Percentiles rank a stretch among this genome's conserved stretches.
Evolutionary conservation across 768 basidiomycete species (phyloP).

Genomic region (Tylopilus vinaceipallidus): DNA sequence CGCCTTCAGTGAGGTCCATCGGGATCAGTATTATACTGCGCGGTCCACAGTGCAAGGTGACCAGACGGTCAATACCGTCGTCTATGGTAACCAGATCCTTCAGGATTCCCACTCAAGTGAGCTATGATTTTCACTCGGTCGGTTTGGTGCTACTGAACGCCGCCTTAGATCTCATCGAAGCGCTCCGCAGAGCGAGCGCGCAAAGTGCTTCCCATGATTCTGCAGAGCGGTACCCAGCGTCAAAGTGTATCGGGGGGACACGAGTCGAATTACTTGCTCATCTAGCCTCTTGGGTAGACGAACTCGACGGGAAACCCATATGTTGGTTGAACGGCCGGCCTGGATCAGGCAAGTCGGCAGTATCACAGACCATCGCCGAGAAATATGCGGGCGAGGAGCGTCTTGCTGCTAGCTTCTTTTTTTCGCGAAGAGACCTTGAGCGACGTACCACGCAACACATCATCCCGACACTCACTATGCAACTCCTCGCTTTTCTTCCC

Average conservation of each 20-base stretch:
- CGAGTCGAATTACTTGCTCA: constrained; percentile 18
- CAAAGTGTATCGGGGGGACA: constrained; percentile 24
- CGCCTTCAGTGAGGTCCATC: constrained; percentile 17
- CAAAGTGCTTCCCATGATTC: constrained; percentile 22
- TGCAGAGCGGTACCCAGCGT: constrained; percentile 17
- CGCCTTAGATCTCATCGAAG: constrained; percentile 12
- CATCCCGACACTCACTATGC: constrained; percentile 32
- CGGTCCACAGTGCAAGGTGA: constrained; percentile 15
- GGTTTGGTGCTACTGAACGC: background rate
- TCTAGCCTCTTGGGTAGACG: constrained; percentile 15
- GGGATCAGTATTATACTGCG: constrained; percentile 12
- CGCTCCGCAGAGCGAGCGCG: constrained; percentile 15
- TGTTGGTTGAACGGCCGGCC: constrained; percentile 29
- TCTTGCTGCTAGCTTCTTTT: constrained; percentile 37
- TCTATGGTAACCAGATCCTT: constrained; percentile 20
- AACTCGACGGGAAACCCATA: constrained; percentile 3
- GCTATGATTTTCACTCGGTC: background rate
- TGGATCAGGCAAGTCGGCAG: constrained; percentile 28
- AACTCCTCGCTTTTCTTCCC: constrained; percentile 25
- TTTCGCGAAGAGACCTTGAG: constrained; percentile 29
- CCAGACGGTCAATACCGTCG: constrained; percentile 14
- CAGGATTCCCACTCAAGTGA: constrained; percentile 13
- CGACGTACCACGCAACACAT: constrained; percentile 24
- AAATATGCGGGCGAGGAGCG: constrained; percentile 16
- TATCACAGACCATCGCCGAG: constrained; percentile 33